Conservation (phyloP, 2,329 filamentous ascomycete genomes). For the Fusarium setosum region DNA sequence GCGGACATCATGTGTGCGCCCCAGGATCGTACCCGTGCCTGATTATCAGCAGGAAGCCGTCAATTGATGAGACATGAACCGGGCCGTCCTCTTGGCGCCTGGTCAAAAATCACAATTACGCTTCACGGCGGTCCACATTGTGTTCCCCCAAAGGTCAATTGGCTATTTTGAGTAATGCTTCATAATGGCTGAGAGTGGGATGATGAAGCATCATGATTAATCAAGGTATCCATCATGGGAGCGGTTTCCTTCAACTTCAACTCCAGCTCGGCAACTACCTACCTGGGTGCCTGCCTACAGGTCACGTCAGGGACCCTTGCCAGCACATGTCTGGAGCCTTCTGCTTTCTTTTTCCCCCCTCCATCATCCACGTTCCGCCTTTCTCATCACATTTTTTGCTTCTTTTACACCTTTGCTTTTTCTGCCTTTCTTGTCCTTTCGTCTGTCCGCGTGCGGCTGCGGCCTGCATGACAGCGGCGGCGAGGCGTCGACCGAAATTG, state of each 20-base stretch:
- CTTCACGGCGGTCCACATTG: background rate
- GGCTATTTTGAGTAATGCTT: background rate
- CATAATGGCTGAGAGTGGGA: background rate
- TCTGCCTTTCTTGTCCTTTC: slow-evolving; percentile 15
- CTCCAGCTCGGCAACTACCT: slow-evolving; percentile 9
- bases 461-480: slow-evolving; percentile 28
- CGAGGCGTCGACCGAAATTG: slow-evolving; percentile 17
- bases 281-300: background rate
- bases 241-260: slow-evolving; percentile 10
- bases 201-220: slow-evolving; percentile 1
- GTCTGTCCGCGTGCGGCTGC: slow-evolving; percentile 25
- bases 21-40: background rate
- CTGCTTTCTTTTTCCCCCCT: slow-evolving; percentile 14
- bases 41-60: background rate
- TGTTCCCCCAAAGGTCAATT: background rate
- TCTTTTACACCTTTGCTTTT: background rate
- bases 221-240: background rate
- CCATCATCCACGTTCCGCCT: slow-evolving; percentile 19
- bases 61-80: slow-evolving; percentile 1
- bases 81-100: background rate
- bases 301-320: slow-evolving; percentile 14
- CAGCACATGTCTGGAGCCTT: background rate
- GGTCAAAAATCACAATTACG: slow-evolving; percentile 4
- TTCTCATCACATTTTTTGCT: slow-evolving; percentile 4
- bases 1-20: slow-evolving; percentile 2